These are phyloP conservation scores for Rhizopogon vinicolor DNA, from an alignment of 768 basidiomycete species.

Conservation along the genomic window DNA sequence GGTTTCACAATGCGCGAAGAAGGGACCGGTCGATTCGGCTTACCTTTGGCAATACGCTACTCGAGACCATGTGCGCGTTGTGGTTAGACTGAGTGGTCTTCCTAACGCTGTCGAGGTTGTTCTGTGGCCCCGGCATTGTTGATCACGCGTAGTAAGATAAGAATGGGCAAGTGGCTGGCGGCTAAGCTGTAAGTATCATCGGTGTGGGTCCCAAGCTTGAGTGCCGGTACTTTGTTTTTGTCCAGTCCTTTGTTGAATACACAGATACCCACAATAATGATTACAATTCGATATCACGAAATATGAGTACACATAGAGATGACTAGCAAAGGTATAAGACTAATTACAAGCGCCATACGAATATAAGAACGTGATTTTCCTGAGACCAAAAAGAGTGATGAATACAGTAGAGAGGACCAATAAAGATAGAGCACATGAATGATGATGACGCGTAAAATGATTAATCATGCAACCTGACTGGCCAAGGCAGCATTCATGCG, in stretches of 20 bases:
- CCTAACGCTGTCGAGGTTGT: not conserved
- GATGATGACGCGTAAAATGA: not conserved
- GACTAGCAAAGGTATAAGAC: constrained; percentile 5
- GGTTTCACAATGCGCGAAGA: not conserved
- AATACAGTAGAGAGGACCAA: constrained; percentile 24
- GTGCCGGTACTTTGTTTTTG: too few relatives aligned
- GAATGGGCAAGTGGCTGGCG: not conserved
- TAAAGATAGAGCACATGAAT: constrained; percentile 7
- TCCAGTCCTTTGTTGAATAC: not conserved
- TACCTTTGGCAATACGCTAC: not conserved
- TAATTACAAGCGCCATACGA: constrained; percentile 7
- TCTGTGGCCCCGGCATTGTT: not conserved
- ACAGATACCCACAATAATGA: constrained; percentile 1
- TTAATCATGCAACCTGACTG: constrained; percentile 16
- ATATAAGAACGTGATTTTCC: constrained; percentile 3
- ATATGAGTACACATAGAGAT: constrained; percentile 13
- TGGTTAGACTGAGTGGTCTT: not conserved
- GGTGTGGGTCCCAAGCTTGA: not conserved
- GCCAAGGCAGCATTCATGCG: constrained; percentile 10
- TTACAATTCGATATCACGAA: constrained; percentile 14
- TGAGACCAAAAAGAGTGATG: not conserved
- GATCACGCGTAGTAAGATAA: not conserved
- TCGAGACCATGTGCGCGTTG: not conserved
- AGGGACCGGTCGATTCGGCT: not conserved
- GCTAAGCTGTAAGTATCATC: too few relatives aligned